These are phyloP conservation scores for Chytriomyces confervae DNA, from an alignment of 192 early-diverging fungal genomes.

Conservation along the genomic window DNA sequence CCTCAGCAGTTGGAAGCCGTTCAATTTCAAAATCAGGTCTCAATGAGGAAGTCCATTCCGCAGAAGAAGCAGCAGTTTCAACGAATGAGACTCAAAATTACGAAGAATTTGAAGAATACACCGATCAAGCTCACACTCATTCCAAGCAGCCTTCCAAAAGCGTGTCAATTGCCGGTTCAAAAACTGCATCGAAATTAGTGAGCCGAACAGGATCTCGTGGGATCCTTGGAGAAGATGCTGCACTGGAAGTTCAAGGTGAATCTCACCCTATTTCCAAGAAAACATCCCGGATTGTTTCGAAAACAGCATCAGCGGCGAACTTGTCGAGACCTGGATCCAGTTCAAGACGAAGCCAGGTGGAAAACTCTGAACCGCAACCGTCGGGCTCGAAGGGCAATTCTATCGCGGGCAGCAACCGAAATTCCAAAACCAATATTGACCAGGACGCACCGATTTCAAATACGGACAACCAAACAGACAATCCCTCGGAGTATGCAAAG, in stretches of 20 bases:
- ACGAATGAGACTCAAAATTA: neutral
- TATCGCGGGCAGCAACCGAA: neutral
- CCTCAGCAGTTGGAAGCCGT: neutral
- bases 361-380: too few relatives aligned
- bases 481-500: neutral
- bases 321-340: neutral
- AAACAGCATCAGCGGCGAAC: neutral
- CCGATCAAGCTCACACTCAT: neutral
- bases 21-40: neutral
- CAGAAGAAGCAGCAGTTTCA: neutral
- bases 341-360: neutral
- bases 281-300: neutral
- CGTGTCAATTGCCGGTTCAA: constrained; percentile 7
- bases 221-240: neutral
- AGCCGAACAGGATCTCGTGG: neutral
- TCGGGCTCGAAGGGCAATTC: neutral
- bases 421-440: neutral
- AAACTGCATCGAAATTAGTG: constrained; percentile 7
- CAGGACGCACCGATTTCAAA: neutral
- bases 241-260: neutral
- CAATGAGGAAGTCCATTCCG: neutral
- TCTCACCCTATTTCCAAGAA: neutral
- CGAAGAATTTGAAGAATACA: neutral
- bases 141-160: constrained; percentile 25
- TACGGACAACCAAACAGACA: neutral